phyloP scores from a whole-genome alignment of 2,329 filamentous ascomycete species.

The Alternaria triticina region DNA sequence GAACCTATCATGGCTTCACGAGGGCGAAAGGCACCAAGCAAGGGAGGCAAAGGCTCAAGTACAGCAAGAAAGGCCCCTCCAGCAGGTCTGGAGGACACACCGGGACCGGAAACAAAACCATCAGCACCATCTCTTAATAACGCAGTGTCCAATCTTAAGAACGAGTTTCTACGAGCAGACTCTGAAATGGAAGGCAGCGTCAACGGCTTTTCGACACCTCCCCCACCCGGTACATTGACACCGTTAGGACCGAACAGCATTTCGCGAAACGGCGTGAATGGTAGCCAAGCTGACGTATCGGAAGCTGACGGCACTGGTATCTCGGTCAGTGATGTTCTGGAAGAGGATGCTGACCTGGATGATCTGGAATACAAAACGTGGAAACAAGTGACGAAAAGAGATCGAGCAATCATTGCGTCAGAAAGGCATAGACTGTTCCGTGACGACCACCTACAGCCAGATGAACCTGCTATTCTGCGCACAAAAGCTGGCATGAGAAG shows the following conservation, averaged over 20 bases:
- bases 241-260: constrained; percentile 74
- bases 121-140: constrained; percentile 63
- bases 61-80: constrained; percentile 74
- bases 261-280: constrained; percentile 61
- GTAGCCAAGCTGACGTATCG: constrained; percentile 82
- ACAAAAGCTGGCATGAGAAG: constrained; percentile 88
- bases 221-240: constrained; percentile 77
- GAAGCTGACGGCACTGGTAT: constrained; percentile 79
- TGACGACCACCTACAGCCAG: constrained; percentile 80
- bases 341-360: constrained; percentile 83
- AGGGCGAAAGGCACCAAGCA: constrained; percentile 82
- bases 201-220: constrained; percentile 86
- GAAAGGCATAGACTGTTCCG: constrained; percentile 87
- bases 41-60: constrained; percentile 71
- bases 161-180: constrained; percentile 65
- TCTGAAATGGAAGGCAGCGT: constrained; percentile 83
- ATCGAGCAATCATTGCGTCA: constrained; percentile 83
- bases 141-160: constrained; percentile 57
- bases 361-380: constrained; percentile 93
- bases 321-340: constrained; percentile 70
- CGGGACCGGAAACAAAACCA: constrained; percentile 76
- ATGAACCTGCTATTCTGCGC: constrained; percentile 85
- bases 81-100: constrained; percentile 79
- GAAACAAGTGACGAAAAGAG: constrained; percentile 99
- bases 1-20: constrained; percentile 98